Evolutionary conservation across 306 rosid genomes (phyloP), one percentile per base, ranked within the genome.

Genomic region (Hippophae rhamnoides): DNA sequence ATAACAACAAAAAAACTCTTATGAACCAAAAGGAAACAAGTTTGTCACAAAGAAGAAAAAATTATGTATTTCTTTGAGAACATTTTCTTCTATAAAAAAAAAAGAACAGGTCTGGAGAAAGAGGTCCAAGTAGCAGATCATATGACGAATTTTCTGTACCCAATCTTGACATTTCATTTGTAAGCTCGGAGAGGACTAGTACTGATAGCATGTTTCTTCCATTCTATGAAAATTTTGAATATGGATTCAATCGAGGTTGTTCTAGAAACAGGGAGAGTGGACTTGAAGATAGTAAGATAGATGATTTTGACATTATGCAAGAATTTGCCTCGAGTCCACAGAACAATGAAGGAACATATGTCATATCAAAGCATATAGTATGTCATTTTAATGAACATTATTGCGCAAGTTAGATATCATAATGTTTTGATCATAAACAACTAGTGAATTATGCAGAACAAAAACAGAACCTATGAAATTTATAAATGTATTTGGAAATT

Each of bases 181-280:
- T 40, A 47, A 54, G 66, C 65, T 51, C 78, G 5, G 73, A 26
- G 67, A 70, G 73, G 41, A 47, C 27, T 23, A 74, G 79, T 60
- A 68, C 77, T 3, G 72, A 71, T 14, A 64, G 73, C 64, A 54
- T 43, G 47, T 56, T 8, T 56, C 13, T 58, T 41, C 14, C 75
- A 12, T 79, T 72, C 47, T 75, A 64, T 48, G 67, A 69, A 45
- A 61, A 26, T 50, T 31, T 68, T 52, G 66, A 52, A 6, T n/a
- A 46, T 13, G 4, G 38, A 31, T 31, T 31, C 38, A 31, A 31
- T 4, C 38, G 2, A 31, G 38, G 38, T 31, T 31, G 38, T 31
- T 31, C 38, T 31, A 31, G 5, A 4, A 31, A 31, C 38, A 31
- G 38, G 38, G 38, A 31, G 38, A 31, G 38, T 31, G 38, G 38